Evolutionary conservation across 1,284 basidiomycete species (phyloP).

Genomic region (Ceratobasidium sp.): DNA sequence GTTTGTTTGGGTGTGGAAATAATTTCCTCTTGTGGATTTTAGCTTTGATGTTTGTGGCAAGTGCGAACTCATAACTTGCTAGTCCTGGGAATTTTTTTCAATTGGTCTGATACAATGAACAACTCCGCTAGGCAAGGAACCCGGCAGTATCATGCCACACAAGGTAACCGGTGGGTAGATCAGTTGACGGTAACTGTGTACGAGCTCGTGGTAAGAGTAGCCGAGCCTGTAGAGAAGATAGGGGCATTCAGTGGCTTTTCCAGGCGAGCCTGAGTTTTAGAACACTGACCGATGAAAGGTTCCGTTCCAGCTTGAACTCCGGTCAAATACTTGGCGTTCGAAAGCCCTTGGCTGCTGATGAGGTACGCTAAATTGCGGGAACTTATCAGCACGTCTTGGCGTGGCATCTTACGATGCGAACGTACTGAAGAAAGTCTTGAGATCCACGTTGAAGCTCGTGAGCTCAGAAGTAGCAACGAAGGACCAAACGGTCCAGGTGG

Average conservation of each 20-base stretch:
- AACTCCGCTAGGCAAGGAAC: background rate
- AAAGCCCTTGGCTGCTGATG: slow-evolving; percentile 41
- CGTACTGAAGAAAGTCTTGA: slow-evolving; percentile 59
- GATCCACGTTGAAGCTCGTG: slow-evolving; percentile 57
- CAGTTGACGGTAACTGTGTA: slow-evolving; percentile 45
- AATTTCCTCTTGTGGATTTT: background rate
- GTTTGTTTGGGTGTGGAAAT: slow-evolving; percentile 18
- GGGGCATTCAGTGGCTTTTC: background rate
- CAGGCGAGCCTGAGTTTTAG: background rate
- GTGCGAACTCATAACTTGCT: background rate
- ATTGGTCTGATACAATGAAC: slow-evolving; percentile 1
- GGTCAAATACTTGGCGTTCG: slow-evolving; percentile 45
- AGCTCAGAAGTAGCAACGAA: slow-evolving; percentile 54
- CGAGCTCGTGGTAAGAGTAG: slow-evolving; percentile 37
- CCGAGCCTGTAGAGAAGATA: slow-evolving; percentile 36
- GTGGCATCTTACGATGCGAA: background rate
- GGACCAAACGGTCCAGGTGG: slow-evolving; percentile 59
- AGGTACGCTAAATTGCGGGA: slow-evolving; percentile 55
- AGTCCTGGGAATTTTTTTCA: background rate
- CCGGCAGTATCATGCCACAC: background rate
- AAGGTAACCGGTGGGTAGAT: background rate
- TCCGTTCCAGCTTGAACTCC: slow-evolving; percentile 47
- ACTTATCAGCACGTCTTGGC: background rate
- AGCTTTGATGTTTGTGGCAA: background rate
- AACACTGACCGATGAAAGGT: slow-evolving; percentile 42